Evolutionary conservation across 2,329 filamentous ascomycete species (phyloP), one percentile per base, ranked within the genome.

Genomic region (Cadophora sp.): DNA sequence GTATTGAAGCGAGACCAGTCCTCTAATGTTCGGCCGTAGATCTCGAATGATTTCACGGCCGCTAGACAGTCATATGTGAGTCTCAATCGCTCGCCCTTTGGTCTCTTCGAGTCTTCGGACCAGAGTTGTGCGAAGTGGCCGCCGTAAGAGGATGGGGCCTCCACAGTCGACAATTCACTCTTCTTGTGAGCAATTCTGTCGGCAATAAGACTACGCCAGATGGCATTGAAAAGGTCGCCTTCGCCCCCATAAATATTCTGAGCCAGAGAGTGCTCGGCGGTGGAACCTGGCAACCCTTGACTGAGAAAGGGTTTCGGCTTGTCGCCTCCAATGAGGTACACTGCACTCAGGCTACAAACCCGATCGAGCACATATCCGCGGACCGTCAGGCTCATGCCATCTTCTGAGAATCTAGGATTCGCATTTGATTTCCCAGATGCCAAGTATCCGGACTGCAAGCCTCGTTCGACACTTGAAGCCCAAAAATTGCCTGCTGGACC

Each of bases 181-280:
- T 39, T 39, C 41, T 36, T 22, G 27, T 50, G 45, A 14, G 59
- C 20, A 16, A 41, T 27, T 24, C 59, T 62, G 45, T 62, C 33
- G 11, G 45, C 45, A 9, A 62, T 18, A 20, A 62, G 59, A 30
- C 43, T 51, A 6, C 59, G 24, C 45, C 59, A 50, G 18, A 61
- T 33, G 22, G 43, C 59, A 33, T 61, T 22, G 20, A 22, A 48
- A 22, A 61, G 27, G 7, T 39, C 43, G 18, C 27, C 7, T 5
- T 61, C 59, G 18, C 59, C 59, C 16, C 59, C 59, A 22, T 61
- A 61, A n/a, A 59, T 18, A 3, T 59, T 59, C 14, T 59, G 39
- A 47, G 11, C 9, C 18, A 47, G 5, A 14, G 41, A 50, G 20
- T 39, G 53, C n/a, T 30, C 16, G 27, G 14, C 6, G 20, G 14